A percentile compares a stretch with the other conserved stretches of the same genome.
phyloP scores from a whole-genome alignment of 495 filamentous ascomycete species.

The Amphirosellinia nigrospora region DNA sequence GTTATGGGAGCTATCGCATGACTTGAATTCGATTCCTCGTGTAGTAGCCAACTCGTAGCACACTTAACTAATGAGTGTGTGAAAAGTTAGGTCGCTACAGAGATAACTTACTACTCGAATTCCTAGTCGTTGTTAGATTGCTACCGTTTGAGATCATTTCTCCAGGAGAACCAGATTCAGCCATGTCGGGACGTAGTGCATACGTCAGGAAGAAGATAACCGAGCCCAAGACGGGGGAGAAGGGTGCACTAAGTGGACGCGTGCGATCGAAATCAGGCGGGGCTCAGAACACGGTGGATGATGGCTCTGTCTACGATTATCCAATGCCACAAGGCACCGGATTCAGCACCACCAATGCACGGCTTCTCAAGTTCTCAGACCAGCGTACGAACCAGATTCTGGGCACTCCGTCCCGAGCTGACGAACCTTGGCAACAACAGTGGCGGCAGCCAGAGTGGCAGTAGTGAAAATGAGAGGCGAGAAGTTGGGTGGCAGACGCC shows the following conservation, averaged over 20 bases:
- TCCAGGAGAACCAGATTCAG: slow-evolving; percentile 1
- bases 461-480: slow-evolving; percentile 43
- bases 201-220: slow-evolving; percentile 61
- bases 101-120: not conserved
- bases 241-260: slow-evolving; percentile 16
- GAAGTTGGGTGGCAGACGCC: slow-evolving; percentile 31
- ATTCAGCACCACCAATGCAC: slow-evolving; percentile 48
- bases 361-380: slow-evolving; percentile 51
- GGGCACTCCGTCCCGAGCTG: slow-evolving; percentile 35
- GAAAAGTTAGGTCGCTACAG: slow-evolving; percentile 11
- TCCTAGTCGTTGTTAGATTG: not conserved
- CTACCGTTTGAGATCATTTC: not conserved
- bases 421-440: slow-evolving; percentile 39
- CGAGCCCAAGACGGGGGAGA: slow-evolving; percentile 45
- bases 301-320: slow-evolving; percentile 45
- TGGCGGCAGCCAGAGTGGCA: slow-evolving; percentile 48
- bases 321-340: slow-evolving; percentile 46
- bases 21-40: slow-evolving; percentile 12
- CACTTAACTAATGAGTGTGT: slow-evolving; percentile 4
- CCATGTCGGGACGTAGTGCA: slow-evolving; percentile 62
- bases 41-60: slow-evolving; percentile 1
- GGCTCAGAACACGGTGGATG: slow-evolving; percentile 39
- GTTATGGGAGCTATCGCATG: not conserved
- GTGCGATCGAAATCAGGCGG: slow-evolving; percentile 41
- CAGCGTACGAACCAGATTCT: slow-evolving; percentile 39